Percentiles rank a stretch among this genome's conserved stretches.
phyloP scores from a whole-genome alignment of 2,329 filamentous ascomycete species.

The Claviceps sp. region DNA sequence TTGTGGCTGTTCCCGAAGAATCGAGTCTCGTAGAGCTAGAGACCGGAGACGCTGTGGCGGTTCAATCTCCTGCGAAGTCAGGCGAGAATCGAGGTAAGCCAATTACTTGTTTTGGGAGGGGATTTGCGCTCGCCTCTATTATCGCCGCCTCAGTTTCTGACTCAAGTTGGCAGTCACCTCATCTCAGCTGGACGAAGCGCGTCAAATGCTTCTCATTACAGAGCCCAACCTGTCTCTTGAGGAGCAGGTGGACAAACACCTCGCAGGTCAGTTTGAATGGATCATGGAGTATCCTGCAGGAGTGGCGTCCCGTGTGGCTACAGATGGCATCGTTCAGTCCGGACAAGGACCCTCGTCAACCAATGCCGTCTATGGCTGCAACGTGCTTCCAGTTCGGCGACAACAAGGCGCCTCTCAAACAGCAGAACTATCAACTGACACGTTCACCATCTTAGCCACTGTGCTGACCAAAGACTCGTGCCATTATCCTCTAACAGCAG shows the following conservation, averaged over 20 bases:
- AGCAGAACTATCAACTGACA: slow-evolving; percentile 17
- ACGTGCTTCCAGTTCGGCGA: slow-evolving; percentile 23
- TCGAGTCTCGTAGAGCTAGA: slow-evolving; percentile 5
- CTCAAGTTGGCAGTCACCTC: background rate
- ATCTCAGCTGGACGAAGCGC: background rate
- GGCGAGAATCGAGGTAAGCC: background rate
- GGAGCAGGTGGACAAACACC: slow-evolving; percentile 26
- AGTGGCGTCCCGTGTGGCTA: slow-evolving; percentile 12
- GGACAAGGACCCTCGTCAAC: background rate
- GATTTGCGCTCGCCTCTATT: background rate
- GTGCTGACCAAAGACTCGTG: slow-evolving; percentile 20
- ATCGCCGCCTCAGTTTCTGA: background rate
- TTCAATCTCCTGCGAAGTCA: background rate
- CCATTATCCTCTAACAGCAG: slow-evolving; percentile 8
- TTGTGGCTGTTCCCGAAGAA: slow-evolving; percentile 20
- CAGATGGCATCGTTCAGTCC: slow-evolving; percentile 7
- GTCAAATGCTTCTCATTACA: background rate
- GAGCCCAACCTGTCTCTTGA: background rate
- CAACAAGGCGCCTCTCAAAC: background rate
- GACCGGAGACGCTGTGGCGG: background rate
- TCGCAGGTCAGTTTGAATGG: slow-evolving; percentile 38
- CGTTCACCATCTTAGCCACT: slow-evolving; percentile 35
- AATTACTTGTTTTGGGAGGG: background rate
- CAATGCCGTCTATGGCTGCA: slow-evolving; percentile 35
- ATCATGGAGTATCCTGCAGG: slow-evolving; percentile 27